Evolutionary conservation across 1,284 basidiomycete species (phyloP), one percentile per base, ranked within the genome.

Genomic region (Rhodotorula sp.): DNA sequence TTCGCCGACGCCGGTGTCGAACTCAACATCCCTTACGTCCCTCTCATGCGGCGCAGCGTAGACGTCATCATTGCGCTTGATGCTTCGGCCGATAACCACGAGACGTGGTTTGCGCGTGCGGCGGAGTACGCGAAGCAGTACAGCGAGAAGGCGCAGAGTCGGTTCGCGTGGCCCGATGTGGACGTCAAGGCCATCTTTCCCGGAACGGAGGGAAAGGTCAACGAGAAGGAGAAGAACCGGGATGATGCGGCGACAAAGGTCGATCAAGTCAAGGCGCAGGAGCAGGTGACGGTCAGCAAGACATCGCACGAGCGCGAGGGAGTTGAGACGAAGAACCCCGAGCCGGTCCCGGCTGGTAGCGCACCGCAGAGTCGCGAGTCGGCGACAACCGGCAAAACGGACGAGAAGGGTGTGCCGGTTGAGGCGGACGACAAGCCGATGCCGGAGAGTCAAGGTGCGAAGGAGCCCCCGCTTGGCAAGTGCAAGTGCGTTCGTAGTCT

Each of bases 61-160:
- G 82, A 83, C 72, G 79, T 82, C 64, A 79, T 83, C 36, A 80
- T 83, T 57, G 81, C 82, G 20, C 76, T 83, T 15, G 82, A 83
- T 67, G 82, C 82, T 20, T 80, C 79, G 54, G 82, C 82, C 10
- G 82, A 82, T 70, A 80, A 78, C 19, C 82, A 83, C 71, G 81
- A 82, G 62, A 70, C 82, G 4, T 83, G 82, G 82, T 83, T 83
- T 73, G 78, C 77, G 56, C 77, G 81, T 8, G 82, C 82, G 29
- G 79, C 81, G 74, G 79, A 82, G 59, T 79, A 81, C 55, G 81
- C 82, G 6, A 73, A 76, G 10, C 46, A 53, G 29, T 70, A 66
- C 62, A 34, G 24, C 34, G 55, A 44, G 24, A n/a, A n/a, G 24
- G 34, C 34, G 13, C 49, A 17, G 22, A 4, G 24, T 0, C 52